A percentile compares a stretch with the other conserved stretches of the same genome.
phyloP scores from a whole-genome alignment of 192 early-diverging fungal genomes.

The Coemansia sp. region DNA sequence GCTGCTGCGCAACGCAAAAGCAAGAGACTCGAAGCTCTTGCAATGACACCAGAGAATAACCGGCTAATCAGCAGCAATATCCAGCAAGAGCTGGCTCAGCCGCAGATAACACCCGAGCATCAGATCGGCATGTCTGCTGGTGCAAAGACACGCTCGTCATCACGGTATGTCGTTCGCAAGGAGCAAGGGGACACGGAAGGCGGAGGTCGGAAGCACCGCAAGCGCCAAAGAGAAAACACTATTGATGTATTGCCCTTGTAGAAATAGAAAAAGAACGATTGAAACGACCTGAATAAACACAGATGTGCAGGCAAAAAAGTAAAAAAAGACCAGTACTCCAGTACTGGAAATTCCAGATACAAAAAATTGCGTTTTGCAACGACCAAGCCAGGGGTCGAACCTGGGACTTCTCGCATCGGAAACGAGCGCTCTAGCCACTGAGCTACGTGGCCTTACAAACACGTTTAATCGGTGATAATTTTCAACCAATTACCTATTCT shows the following conservation, averaged over 20 bases:
- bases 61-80: background rate
- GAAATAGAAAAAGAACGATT: background rate
- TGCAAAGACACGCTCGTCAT: constrained; percentile 21
- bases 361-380: background rate
- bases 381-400: constrained; percentile 51
- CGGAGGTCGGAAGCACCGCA: constrained; percentile 42
- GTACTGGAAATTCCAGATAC: background rate
- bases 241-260: no score
- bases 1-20: constrained; percentile 27
- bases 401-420: constrained; percentile 50
- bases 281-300: no score
- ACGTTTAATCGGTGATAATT: no score
- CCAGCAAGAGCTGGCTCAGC: background rate
- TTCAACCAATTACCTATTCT: no score
- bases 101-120: constrained; percentile 41
- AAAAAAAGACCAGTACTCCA: no score
- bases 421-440: constrained; percentile 45
- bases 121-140: constrained; percentile 35
- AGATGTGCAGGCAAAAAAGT: no score
- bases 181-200: constrained; percentile 42
- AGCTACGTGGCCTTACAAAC: constrained; percentile 25
- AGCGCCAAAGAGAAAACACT: constrained; percentile 16
- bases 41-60: background rate
- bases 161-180: constrained; percentile 37
- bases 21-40: constrained; percentile 6